Evolutionary conservation across 495 filamentous ascomycete species (phyloP).

Genomic region (Penicillium soppii): DNA sequence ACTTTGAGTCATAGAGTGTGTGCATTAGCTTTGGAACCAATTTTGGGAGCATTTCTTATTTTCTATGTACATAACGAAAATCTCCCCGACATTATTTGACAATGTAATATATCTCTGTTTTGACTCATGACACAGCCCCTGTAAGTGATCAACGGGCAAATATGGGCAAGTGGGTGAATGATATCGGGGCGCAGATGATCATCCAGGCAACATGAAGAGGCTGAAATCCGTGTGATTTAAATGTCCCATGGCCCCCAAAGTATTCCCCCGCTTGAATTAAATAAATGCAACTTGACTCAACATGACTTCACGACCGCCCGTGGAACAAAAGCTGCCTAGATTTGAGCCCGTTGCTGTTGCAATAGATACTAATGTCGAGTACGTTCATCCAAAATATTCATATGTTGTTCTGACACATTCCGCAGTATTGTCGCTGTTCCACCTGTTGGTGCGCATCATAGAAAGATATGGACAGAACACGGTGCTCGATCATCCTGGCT

Average conservation of each 20-base stretch:
- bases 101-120: background rate
- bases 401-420: background rate
- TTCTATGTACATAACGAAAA: slow-evolving; percentile 6
- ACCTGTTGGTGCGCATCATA: slow-evolving; percentile 42
- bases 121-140: slow-evolving; percentile 3
- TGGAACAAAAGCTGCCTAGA: slow-evolving; percentile 4
- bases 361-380: slow-evolving; percentile 40
- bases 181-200: slow-evolving; percentile 53
- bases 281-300: background rate
- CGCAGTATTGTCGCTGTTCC: slow-evolving; percentile 44
- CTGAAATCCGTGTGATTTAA: slow-evolving; percentile 41
- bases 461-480: slow-evolving; percentile 33
- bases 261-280: too few relatives aligned
- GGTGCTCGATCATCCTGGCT: slow-evolving; percentile 26
- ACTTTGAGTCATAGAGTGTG: slow-evolving; percentile 30
- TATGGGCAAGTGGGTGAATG: too few relatives aligned
- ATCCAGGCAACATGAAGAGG: slow-evolving; percentile 53
- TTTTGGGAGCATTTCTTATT: background rate
- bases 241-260: background rate
- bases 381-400: slow-evolving; percentile 7
- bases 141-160: background rate
- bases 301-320: slow-evolving; percentile 8
- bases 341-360: slow-evolving; percentile 17
- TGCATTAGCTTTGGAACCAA: slow-evolving; percentile 16
- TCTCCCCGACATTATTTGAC: background rate